These are phyloP conservation scores for Gardenia jasminoides DNA, from an alignment of 257 asterid genomes.

Conservation along the genomic window DNA sequence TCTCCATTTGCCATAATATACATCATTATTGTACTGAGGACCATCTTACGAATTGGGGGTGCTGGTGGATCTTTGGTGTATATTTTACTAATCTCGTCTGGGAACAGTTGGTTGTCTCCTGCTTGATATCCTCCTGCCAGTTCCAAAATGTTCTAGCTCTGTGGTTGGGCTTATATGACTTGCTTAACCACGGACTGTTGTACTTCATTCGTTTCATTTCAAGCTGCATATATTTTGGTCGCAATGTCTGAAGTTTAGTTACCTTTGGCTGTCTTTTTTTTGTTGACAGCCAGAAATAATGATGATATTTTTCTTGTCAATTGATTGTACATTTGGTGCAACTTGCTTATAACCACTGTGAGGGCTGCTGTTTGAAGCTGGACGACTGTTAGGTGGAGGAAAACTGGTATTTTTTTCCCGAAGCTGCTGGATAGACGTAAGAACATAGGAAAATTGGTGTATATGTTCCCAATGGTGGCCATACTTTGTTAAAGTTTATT, in stretches of 20 bases:
- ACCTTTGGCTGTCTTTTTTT: no score
- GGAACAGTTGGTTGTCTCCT: not conserved
- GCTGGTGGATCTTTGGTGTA: not conserved
- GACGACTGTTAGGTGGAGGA: no score
- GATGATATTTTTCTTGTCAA: no score
- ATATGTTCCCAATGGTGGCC: no score
- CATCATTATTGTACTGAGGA: not conserved
- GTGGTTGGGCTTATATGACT: not conserved
- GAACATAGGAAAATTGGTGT: no score
- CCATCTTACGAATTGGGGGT: not conserved
- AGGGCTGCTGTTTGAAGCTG: no score
- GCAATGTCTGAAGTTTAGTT: not conserved
- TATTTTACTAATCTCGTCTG: not conserved
- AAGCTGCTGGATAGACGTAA: no score
- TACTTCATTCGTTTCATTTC: not conserved
- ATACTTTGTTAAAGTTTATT: no score
- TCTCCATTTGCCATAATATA: not conserved
- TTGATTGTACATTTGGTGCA: no score
- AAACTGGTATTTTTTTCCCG: no score
- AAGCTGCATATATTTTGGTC: not conserved
- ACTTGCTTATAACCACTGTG: no score
- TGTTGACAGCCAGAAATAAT: no score
- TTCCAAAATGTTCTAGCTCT: not conserved
- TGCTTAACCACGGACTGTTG: not conserved
- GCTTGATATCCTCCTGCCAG: not conserved